These are phyloP conservation scores for Ophiostoma pallidulum DNA, from an alignment of 2,329 filamentous ascomycete species.

Conservation along the genomic window DNA sequence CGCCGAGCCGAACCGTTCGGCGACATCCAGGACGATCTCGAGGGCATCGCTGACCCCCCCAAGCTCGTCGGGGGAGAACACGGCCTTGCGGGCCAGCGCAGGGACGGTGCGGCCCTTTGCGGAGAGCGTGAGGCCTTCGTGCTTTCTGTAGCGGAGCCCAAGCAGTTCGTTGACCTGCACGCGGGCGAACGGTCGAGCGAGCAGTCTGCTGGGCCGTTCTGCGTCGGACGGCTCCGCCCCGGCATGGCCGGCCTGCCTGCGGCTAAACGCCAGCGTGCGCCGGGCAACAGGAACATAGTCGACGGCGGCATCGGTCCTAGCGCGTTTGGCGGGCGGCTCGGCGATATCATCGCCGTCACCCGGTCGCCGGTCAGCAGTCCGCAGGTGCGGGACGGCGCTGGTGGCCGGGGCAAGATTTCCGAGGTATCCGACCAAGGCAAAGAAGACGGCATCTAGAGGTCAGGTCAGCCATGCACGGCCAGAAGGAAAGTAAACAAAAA, in stretches of 20 bases:
- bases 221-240: not conserved
- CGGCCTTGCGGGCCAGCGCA: not conserved
- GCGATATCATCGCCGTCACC: not conserved
- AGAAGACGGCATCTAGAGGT: not conserved
- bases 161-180: not conserved
- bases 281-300: constrained; percentile 15
- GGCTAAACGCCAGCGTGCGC: constrained; percentile 6
- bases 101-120: not conserved
- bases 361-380: not conserved
- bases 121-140: constrained; percentile 1
- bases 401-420: not conserved
- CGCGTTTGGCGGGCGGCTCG: constrained; percentile 15
- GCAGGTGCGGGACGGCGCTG: not conserved
- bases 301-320: not conserved
- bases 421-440: not conserved
- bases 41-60: not conserved
- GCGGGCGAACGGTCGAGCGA: not conserved
- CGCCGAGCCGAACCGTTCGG: not conserved
- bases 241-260: not conserved
- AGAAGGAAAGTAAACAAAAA: no score
- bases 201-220: no score
- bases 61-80: constrained; percentile 1
- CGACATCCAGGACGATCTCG: not conserved
- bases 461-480: not conserved
- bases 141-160: not conserved